A percentile compares a stretch with the other conserved stretches of the same genome.
These are phyloP conservation scores for Tetragonia tetragonoides DNA, from an alignment of 148 eudicot species.

Conservation along the genomic window DNA sequence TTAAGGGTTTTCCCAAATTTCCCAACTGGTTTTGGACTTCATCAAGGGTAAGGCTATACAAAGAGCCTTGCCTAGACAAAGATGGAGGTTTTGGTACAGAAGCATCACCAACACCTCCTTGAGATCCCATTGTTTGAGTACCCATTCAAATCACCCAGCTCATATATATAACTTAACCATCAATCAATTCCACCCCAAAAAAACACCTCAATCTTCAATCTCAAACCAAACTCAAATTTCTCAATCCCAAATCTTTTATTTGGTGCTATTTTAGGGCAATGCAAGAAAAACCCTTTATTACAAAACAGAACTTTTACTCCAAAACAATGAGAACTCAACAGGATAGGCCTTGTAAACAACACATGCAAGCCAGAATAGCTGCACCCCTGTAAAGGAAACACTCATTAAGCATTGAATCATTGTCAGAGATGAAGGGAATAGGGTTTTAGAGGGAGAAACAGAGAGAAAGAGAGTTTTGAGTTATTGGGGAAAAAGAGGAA, in stretches of 20 bases:
- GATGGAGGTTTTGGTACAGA: slow-evolving; percentile 41
- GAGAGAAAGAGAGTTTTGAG: background rate
- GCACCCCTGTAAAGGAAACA: slow-evolving; percentile 29
- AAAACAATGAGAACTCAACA: slow-evolving; percentile 22
- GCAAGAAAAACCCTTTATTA: slow-evolving; percentile 26
- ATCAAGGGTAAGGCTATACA: slow-evolving; percentile 90
- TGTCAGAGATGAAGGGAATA: slow-evolving; percentile 1
- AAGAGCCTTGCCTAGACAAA: slow-evolving; percentile 64
- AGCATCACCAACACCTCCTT: slow-evolving; percentile 46
- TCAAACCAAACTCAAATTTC: slow-evolving; percentile 18
- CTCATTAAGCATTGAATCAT: slow-evolving; percentile 26
- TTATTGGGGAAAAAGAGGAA: background rate
- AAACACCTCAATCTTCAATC: slow-evolving; percentile 14
- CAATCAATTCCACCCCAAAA: background rate
- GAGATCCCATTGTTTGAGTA: slow-evolving; percentile 83
- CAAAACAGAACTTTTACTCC: slow-evolving; percentile 16
- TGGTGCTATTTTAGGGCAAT: slow-evolving; percentile 9
- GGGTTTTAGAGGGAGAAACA: slow-evolving; percentile 13
- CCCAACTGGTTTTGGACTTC: slow-evolving; percentile 90
- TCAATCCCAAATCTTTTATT: slow-evolving; percentile 3
- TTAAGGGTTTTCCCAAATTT: slow-evolving; percentile 87
- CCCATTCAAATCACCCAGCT: slow-evolving; percentile 49
- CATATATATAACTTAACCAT: slow-evolving; percentile 26
- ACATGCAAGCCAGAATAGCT: slow-evolving; percentile 30
- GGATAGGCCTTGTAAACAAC: slow-evolving; percentile 14